Conservation (phyloP, 176 grass and related monocot species). For the Musa beccarii region DNA sequence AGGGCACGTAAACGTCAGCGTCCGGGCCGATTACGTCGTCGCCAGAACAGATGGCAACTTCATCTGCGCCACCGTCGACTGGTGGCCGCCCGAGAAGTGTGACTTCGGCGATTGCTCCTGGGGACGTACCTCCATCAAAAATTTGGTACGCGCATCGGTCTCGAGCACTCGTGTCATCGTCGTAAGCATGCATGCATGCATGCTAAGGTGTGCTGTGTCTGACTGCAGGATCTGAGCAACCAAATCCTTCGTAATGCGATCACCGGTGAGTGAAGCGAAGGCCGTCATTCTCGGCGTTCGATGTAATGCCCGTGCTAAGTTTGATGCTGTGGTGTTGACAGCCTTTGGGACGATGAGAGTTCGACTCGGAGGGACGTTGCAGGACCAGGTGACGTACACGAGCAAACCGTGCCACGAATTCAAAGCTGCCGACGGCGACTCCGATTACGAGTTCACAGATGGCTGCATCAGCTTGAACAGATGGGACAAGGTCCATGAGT, state of each 20-base stretch:
- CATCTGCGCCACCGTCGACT: constrained; percentile 50
- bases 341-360: constrained; percentile 43
- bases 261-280: constrained; percentile 22
- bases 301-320: not conserved
- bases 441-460: constrained; percentile 26
- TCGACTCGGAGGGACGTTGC: constrained; percentile 47
- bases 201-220: not conserved
- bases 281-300: not conserved
- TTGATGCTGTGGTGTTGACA: constrained; percentile 13
- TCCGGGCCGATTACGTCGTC: not conserved
- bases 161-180: not conserved
- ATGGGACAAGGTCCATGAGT: constrained; percentile 48
- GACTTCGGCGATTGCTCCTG: constrained; percentile 43
- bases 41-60: constrained; percentile 33
- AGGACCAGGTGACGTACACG: constrained; percentile 44
- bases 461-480: constrained; percentile 41
- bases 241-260: constrained; percentile 41
- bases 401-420: constrained; percentile 12
- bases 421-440: constrained; percentile 26
- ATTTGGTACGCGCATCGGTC: constrained; percentile 32
- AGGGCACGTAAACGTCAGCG: too few species aligned
- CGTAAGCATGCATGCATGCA: not conserved
- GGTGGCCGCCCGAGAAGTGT: constrained; percentile 64
- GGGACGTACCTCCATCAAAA: constrained; percentile 41
- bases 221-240: constrained; percentile 38